Base-by-base conservation (phyloP, 768 basidiomycete species). In the Tremella mesenterica region DNA sequence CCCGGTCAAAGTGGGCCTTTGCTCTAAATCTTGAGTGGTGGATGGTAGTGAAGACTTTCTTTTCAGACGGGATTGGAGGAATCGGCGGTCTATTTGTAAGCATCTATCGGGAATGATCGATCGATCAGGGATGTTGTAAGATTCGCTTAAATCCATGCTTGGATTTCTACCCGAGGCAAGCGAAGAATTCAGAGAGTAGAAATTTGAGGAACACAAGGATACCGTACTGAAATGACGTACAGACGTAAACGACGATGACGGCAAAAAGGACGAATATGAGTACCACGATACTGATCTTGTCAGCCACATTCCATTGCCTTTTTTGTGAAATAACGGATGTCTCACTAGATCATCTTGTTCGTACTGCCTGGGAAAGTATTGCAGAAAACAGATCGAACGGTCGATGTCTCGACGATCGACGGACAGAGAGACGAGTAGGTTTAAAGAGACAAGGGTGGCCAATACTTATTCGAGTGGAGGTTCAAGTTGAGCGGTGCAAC, bases 321-420 rank as follows among this genome's bases (percentile, higher is more conserved):
- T 23, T 5, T 4, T 5, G 4, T 23, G 23, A 4, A 18, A n/a
- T 41, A 10, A 34, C 12, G 18, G 18, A 34, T n/a, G 38, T 18
- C 38, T 16, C 38, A 41, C 38, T 41, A 41, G 38, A 41, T 41
- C 38, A 41, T 41, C n/a, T n/a, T n/a, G n/a, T n/a, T n/a, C n/a
- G n/a, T n/a, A n/a, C n/a, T n/a, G n/a, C n/a, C n/a, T n/a, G n/a
- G n/a, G n/a, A n/a, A n/a, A n/a, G n/a, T n/a, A n/a, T n/a, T n/a
- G n/a, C n/a, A n/a, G n/a, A n/a, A n/a, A n/a, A n/a, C n/a, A n/a
- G n/a, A n/a, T n/a, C n/a, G n/a, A n/a, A n/a, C n/a, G n/a, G n/a
- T n/a, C n/a, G n/a, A n/a, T n/a, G n/a, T n/a, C n/a, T n/a, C n/a
- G n/a, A n/a, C n/a, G n/a, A n/a, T n/a, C n/a, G n/a, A n/a, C n/a